Evolutionary conservation across 2,329 filamentous ascomycete genomes (phyloP).

Genomic region (Fusarium goolgardi): DNA sequence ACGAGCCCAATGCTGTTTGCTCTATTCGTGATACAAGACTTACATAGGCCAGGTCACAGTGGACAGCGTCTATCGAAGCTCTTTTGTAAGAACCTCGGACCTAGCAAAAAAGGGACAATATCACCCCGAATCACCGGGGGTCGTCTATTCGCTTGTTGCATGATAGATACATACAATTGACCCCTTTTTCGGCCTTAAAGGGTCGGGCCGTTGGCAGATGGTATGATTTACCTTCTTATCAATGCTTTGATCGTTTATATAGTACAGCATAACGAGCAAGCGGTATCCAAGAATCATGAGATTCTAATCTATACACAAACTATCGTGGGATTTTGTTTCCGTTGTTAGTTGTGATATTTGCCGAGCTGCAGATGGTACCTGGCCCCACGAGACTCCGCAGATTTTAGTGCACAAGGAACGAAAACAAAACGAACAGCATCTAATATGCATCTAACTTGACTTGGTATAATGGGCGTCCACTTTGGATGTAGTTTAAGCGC

Average conservation of each 20-base stretch:
- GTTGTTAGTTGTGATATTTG: slow-evolving; percentile 8
- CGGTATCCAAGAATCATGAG: slow-evolving; percentile 1
- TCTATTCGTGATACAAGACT: slow-evolving; percentile 9
- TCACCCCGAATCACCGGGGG: slow-evolving; percentile 6
- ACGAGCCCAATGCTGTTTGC: not conserved
- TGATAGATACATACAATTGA: slow-evolving; percentile 14
- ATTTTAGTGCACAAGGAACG: not conserved
- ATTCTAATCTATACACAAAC: slow-evolving; percentile 13
- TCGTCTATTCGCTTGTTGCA: slow-evolving; percentile 11
- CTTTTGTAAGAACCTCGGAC: slow-evolving; percentile 10
- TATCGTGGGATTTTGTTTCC: slow-evolving; percentile 4
- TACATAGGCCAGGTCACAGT: slow-evolving; percentile 3
- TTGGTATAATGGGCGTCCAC: slow-evolving; percentile 11
- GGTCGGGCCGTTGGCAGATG: slow-evolving; percentile 37
- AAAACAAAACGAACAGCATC: slow-evolving; percentile 20
- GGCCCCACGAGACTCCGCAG: slow-evolving; percentile 21
- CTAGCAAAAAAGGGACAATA: slow-evolving; percentile 14
- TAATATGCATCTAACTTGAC: slow-evolving; percentile 11
- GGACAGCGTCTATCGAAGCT: slow-evolving; percentile 7
- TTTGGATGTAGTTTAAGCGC: slow-evolving; percentile 14
- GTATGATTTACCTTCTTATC: slow-evolving; percentile 17
- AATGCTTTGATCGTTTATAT: not conserved
- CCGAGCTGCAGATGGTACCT: not conserved
- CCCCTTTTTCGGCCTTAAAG: slow-evolving; percentile 26
- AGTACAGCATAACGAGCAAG: not conserved